Conservation (phyloP, 768 basidiomycete species). For the Tylopilus felleus region DNA sequence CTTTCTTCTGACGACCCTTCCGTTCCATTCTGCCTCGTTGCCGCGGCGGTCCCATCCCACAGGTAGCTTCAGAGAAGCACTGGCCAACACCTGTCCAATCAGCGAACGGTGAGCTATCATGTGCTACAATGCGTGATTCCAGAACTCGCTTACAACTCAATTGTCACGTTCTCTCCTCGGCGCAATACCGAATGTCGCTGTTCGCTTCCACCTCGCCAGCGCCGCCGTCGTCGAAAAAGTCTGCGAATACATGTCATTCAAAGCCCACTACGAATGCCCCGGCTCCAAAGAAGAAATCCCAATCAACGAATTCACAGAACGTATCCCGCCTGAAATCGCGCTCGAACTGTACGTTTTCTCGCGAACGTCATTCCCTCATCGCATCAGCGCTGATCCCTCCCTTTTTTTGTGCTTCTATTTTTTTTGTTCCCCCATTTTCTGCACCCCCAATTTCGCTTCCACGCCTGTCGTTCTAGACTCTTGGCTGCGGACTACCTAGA, state of each 20-base stretch:
- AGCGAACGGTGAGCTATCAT: conserved; percentile 61
- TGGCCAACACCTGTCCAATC: conserved; percentile 64
- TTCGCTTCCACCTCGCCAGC: conserved; percentile 28
- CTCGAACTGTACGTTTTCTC: conserved; percentile 72
- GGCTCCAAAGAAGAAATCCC: conserved; percentile 77
- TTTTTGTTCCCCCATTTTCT: conserved; percentile 8
- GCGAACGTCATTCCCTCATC: background rate
- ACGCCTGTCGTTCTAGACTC: conserved; percentile 36
- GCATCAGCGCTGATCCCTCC: conserved; percentile 12
- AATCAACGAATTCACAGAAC: conserved; percentile 69
- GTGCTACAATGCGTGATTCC: background rate
- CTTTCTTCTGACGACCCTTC: conserved; percentile 13
- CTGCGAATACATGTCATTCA: conserved; percentile 87
- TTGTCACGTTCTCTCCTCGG: background rate
- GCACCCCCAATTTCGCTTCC: conserved; percentile 1
- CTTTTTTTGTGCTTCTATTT: background rate
- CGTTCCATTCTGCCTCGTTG: conserved; percentile 8
- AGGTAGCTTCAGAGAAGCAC: conserved; percentile 76
- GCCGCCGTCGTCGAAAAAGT: conserved; percentile 81
- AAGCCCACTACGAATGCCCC: conserved; percentile 68
- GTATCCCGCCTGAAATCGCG: conserved; percentile 83
- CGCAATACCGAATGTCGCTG: too few relatives aligned
- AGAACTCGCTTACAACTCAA: conserved; percentile 5
- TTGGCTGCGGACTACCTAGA: conserved; percentile 67
- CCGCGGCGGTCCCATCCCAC: conserved; percentile 5